Evolutionary conservation across 2,329 filamentous ascomycete genomes (phyloP).

Genomic region (Bipolaris zeicola): DNA sequence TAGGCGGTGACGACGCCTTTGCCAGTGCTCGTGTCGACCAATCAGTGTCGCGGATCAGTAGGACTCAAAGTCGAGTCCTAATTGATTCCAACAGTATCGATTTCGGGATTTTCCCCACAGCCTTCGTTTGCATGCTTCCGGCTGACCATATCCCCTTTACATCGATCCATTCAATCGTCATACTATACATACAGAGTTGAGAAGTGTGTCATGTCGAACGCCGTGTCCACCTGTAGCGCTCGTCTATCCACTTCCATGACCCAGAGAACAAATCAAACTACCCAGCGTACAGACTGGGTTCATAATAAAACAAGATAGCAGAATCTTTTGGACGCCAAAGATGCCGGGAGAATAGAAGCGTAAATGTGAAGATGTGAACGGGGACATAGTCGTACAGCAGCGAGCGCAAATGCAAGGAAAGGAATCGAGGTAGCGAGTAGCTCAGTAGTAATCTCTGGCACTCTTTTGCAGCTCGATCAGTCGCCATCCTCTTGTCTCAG

Average conservation of each 20-base stretch:
- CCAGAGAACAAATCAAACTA: conserved; percentile 19
- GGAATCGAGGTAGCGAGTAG: conserved; percentile 3
- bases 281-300: neutral
- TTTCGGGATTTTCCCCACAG: neutral
- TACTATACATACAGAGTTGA: conserved; percentile 37
- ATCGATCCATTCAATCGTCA: conserved; percentile 13
- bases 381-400: conserved; percentile 26
- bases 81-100: too few relatives aligned
- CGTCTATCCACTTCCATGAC: conserved; percentile 25
- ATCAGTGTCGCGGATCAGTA: too few relatives aligned
- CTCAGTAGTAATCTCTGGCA: conserved; percentile 83
- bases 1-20: too few relatives aligned
- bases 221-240: conserved; percentile 14
- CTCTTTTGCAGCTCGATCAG: conserved; percentile 99
- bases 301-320: conserved; percentile 12
- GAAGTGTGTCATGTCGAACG: conserved; percentile 30
- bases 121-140: conserved; percentile 7
- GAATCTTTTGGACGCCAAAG: conserved; percentile 41
- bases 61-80: too few relatives aligned
- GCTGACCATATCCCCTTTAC: conserved; percentile 9
- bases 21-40: too few relatives aligned
- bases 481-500: conserved; percentile 94
- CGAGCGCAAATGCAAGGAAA: conserved; percentile 2
- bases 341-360: conserved; percentile 31
- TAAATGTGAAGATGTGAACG: conserved; percentile 22